Evolutionary conservation across 352 stramenopile genomes (phyloP).

Genomic region (Phytophthora pisi): DNA sequence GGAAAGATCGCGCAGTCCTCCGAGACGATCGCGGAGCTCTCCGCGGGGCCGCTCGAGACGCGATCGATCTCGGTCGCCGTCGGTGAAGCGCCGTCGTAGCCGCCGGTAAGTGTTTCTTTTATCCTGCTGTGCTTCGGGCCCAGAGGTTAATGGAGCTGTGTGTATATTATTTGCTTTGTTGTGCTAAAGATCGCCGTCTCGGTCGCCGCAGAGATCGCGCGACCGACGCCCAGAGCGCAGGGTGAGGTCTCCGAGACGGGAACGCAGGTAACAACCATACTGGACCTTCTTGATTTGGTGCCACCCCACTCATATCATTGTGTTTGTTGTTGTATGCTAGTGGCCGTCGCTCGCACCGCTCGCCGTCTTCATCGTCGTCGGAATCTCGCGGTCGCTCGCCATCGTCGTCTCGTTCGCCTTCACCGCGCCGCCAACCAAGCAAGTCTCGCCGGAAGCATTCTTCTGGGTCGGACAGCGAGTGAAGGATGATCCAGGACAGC

Average conservation of each 20-base stretch:
- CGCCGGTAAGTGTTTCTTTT: slow-evolving; percentile 20
- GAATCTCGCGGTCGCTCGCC: slow-evolving; percentile 25
- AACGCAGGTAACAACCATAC: slow-evolving; percentile 11
- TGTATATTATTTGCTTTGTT: slow-evolving; percentile 1
- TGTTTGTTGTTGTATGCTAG: slow-evolving; percentile 5
- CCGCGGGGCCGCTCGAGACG: slow-evolving; percentile 26
- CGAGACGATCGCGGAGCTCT: slow-evolving; percentile 27
- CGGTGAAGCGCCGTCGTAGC: slow-evolving; percentile 32
- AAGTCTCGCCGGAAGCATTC: slow-evolving; percentile 33
- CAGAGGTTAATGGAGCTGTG: not conserved
- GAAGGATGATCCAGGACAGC: not conserved
- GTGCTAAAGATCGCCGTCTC: slow-evolving; percentile 32
- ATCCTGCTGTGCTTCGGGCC: not conserved
- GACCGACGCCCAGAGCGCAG: slow-evolving; percentile 18
- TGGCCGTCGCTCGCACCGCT: slow-evolving; percentile 25
- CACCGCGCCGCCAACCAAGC: slow-evolving; percentile 28
- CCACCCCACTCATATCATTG: not conserved
- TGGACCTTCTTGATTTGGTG: not conserved
- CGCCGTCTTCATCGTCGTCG: slow-evolving; percentile 33
- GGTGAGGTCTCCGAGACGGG: slow-evolving; percentile 12
- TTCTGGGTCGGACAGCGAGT: slow-evolving; percentile 28
- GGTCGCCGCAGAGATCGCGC: slow-evolving; percentile 26
- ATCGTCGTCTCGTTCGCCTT: slow-evolving; percentile 41
- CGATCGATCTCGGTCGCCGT: slow-evolving; percentile 28
- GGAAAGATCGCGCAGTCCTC: slow-evolving; percentile 12